Conservation (phyloP, 169 alveolate species). For the Plasmodium coatneyi region DNA sequence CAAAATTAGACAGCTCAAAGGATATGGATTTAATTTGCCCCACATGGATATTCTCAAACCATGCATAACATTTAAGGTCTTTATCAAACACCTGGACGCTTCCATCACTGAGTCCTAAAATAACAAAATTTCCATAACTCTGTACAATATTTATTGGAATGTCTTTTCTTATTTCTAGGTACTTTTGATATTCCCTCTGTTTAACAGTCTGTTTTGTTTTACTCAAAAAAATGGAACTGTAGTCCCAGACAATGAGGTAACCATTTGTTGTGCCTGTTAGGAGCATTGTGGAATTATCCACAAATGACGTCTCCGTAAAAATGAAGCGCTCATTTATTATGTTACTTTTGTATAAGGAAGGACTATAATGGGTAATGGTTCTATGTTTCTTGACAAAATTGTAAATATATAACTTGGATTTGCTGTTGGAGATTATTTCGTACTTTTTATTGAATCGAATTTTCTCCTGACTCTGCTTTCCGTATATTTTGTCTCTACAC, state of each 20-base stretch:
- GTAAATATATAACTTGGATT: constrained; percentile 61
- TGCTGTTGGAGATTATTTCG: constrained; percentile 62
- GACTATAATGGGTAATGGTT: constrained; percentile 70
- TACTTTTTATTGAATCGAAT: constrained; percentile 65
- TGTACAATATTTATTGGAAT: constrained; percentile 42
- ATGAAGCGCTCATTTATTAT: constrained; percentile 62
- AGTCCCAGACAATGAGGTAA: constrained; percentile 57
- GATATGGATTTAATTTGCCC: constrained; percentile 67
- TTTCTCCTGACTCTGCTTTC: constrained; percentile 49
- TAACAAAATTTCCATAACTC: constrained; percentile 66
- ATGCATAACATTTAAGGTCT: constrained; percentile 73
- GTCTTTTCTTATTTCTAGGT: constrained; percentile 53
- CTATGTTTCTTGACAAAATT: constrained; percentile 55
- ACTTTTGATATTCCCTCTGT: constrained; percentile 76
- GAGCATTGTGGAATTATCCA: constrained; percentile 54
- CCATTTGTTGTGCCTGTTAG: constrained; percentile 75
- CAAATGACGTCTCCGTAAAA: constrained; percentile 69
- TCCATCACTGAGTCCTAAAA: constrained; percentile 63
- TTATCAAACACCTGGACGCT: constrained; percentile 62
- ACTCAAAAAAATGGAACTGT: constrained; percentile 64
- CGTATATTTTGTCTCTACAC: constrained; percentile 63
- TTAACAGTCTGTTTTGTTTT: constrained; percentile 62
- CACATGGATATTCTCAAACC: constrained; percentile 63
- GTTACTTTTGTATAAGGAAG: constrained; percentile 72
- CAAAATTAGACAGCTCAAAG: constrained; percentile 44